Evolutionary conservation across 352 stramenopile species (phyloP).

Genomic region (Hyaloperonospora arabidopsidis): DNA sequence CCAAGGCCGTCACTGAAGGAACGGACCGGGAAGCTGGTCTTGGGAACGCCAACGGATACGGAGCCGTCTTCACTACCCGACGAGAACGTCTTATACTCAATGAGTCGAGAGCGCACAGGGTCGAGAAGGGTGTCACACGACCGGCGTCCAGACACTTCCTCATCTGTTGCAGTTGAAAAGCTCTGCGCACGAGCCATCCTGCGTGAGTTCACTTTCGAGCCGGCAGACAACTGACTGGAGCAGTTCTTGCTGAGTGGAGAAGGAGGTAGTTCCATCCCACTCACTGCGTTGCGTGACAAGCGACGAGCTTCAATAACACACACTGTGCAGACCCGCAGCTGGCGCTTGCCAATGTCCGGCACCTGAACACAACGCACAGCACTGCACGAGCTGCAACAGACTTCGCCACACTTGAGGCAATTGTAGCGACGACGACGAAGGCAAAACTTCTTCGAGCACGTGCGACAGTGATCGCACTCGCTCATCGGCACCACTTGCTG

Average conservation of each 20-base stretch:
- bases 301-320: conserved; percentile 67
- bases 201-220: conserved; percentile 8
- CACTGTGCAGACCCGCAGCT: conserved; percentile 70
- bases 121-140: conserved; percentile 69
- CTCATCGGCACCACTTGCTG: conserved; percentile 71
- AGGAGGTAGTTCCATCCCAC: conserved; percentile 13
- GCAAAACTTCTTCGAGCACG: conserved; percentile 74
- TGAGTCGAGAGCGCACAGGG: conserved; percentile 60
- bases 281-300: conserved; percentile 33
- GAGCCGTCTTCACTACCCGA: conserved; percentile 20
- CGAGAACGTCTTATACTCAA: conserved; percentile 81
- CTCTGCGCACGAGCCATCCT: conserved; percentile 33
- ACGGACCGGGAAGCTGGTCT: conserved; percentile 52
- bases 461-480: conserved; percentile 59
- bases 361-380: conserved; percentile 55
- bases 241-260: conserved; percentile 7
- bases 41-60: conserved; percentile 35
- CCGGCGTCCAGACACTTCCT: conserved; percentile 33
- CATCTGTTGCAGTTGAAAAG: conserved; percentile 27
- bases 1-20: conserved; percentile 77
- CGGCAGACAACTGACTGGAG: conserved; percentile 19
- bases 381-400: conserved; percentile 73
- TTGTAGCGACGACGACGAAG: conserved; percentile 67
- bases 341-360: conserved; percentile 59
- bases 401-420: conserved; percentile 79